Base-by-base conservation (phyloP, 2,329 filamentous ascomycete genomes). In the Aureobasidium sp. region DNA sequence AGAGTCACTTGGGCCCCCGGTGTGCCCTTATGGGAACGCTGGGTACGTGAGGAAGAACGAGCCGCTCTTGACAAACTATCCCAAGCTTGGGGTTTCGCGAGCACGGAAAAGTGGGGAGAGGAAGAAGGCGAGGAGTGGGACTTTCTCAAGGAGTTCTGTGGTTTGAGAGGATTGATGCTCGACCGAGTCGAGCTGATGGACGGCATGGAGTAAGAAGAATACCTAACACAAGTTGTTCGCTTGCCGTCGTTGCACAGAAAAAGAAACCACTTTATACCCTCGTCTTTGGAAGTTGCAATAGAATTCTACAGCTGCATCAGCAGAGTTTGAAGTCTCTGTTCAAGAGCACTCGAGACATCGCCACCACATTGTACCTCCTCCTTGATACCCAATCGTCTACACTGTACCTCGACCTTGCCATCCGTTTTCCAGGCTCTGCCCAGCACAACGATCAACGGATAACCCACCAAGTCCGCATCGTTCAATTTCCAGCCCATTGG, bases 121-220 rank as follows among this genome's bases (percentile, higher is more conserved):
- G 94, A 99, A 76, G 89, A 91, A 66, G 93, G 94, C 0, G 82
- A 85, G 59, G 93, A 97, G 65, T 99, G 94, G 90, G 88, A 95
- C 68, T 84, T 82, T 35, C 78, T 99, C 65, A 85, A 87, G 67
- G 90, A 97, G 76, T 94, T 91, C 76, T 85, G 91, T 68, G 85
- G 89, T 40, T 81, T 88, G 70, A 87, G 89, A 70, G 88, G 89
- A 31, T 97, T 97, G 93, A 82, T 96, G 67, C 77, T 99, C 58
- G 94, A 99, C 75, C 86, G 87, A 66, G 87, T 91, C 17, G 89
- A 93, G 71, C 81, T 97, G 69, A 93, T 97, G 90, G 87, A 91
- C 67, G 94, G 93, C 19, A 97, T 97, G 91, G 82, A 90, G 70
- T 89, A 76, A 56, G 24, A 15, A 22, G 15, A 19, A 57, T 12